Evolutionary conservation across 192 early-diverging fungal genomes (phyloP).

Genomic region (Jimgerdemannia lactiflua): DNA sequence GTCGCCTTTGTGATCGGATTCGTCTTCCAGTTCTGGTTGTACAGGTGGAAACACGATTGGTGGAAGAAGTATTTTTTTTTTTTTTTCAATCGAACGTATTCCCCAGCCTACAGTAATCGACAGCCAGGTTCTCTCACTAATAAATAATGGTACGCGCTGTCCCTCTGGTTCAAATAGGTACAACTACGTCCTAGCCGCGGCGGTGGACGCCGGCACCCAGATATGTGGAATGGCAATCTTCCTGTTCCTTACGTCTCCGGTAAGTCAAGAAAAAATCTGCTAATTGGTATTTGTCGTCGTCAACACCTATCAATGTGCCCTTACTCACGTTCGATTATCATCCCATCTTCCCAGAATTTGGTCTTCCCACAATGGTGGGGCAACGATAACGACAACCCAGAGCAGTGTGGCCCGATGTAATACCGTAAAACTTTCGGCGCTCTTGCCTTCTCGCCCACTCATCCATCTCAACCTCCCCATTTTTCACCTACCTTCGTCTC

Average conservation of each 20-base stretch:
- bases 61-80: constrained; percentile 3
- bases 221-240: constrained; percentile 39
- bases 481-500: background rate
- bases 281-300: constrained; percentile 16
- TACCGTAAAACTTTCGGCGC: background rate
- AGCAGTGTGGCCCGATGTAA: background rate
- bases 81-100: no score
- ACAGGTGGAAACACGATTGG: constrained; percentile 27
- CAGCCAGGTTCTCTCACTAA: no score
- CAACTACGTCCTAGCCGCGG: constrained; percentile 28
- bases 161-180: constrained; percentile 7
- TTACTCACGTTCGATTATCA: constrained; percentile 15
- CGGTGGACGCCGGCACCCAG: constrained; percentile 30
- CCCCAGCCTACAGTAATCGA: no score
- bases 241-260: constrained; percentile 26
- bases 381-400: constrained; percentile 38
- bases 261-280: no score
- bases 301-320: background rate
- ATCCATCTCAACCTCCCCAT: background rate
- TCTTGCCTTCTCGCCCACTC: background rate
- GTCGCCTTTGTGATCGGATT: constrained; percentile 26
- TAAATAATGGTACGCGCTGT: no score
- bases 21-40: constrained; percentile 22
- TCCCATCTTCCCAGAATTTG: no score
- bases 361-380: constrained; percentile 19